Percentiles rank a stretch among this genome's conserved stretches.
Conservation (phyloP, 2,329 filamentous ascomycete genomes). For the Drechslerella coelobrocha region DNA sequence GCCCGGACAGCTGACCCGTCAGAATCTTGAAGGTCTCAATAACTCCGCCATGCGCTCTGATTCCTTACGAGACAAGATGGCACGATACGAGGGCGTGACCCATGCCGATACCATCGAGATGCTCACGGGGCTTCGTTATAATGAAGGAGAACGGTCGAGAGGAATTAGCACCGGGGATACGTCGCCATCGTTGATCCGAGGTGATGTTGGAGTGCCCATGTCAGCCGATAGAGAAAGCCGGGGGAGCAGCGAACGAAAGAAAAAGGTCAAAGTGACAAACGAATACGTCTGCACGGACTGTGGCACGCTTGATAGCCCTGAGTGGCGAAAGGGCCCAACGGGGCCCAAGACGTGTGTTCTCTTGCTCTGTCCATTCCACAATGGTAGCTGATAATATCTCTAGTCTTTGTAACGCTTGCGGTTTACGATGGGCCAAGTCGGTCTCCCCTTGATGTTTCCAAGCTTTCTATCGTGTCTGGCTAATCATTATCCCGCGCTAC, state of each 20-base stretch:
- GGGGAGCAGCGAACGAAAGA: slow-evolving; percentile 74
- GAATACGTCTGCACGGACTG: slow-evolving; percentile 97
- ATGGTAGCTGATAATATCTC: not conserved
- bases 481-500: slow-evolving; percentile 5
- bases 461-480: not conserved
- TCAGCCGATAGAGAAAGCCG: slow-evolving; percentile 77
- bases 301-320: slow-evolving; percentile 89
- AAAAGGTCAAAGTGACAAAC: slow-evolving; percentile 81
- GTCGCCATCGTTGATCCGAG: slow-evolving; percentile 80
- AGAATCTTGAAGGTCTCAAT: slow-evolving; percentile 76
- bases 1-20: slow-evolving; percentile 70
- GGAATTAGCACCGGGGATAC: slow-evolving; percentile 86
- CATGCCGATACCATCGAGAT: slow-evolving; percentile 91
- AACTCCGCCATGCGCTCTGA: slow-evolving; percentile 64
- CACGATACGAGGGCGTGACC: slow-evolving; percentile 75
- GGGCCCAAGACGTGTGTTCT: slow-evolving; percentile 76
- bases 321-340: slow-evolving; percentile 92
- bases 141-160: slow-evolving; percentile 84
- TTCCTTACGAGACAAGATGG: slow-evolving; percentile 84
- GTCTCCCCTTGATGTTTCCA: slow-evolving; percentile 54
- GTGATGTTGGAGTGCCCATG: slow-evolving; percentile 85
- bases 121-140: slow-evolving; percentile 85
- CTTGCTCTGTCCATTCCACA: not conserved
- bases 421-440: slow-evolving; percentile 74
- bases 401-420: slow-evolving; percentile 86